These are phyloP conservation scores for Priceomyces haplophilus DNA, from an alignment of 805 yeast species.

Conservation along the genomic window DNA sequence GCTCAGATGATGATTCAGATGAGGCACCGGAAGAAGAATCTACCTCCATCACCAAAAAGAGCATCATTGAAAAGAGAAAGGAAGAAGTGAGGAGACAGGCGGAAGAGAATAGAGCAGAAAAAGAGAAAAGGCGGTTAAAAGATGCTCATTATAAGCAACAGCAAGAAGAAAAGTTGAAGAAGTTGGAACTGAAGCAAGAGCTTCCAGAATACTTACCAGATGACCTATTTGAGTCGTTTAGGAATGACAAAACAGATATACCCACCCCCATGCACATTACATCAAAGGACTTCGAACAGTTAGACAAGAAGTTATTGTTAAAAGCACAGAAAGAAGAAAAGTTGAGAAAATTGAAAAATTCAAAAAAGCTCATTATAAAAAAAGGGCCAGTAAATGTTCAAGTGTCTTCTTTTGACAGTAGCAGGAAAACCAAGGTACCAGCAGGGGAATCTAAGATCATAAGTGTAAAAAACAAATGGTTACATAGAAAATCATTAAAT, in stretches of 20 bases:
- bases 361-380: conserved; percentile 23
- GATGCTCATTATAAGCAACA: conserved; percentile 34
- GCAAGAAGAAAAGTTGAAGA: conserved; percentile 28
- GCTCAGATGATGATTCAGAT: conserved; percentile 16
- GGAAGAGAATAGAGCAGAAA: conserved; percentile 25
- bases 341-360: conserved; percentile 23
- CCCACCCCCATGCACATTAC: conserved; percentile 21
- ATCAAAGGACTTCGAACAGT: conserved; percentile 28
- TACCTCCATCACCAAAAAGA: conserved; percentile 24
- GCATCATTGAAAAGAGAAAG: conserved; percentile 24
- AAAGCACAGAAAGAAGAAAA: conserved; percentile 35
- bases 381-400: conserved; percentile 42
- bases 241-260: conserved; percentile 10
- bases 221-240: conserved; percentile 29
- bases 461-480: conserved; percentile 36
- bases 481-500: conserved; percentile 36
- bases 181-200: conserved; percentile 17
- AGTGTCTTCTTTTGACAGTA: conserved; percentile 23
- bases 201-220: conserved; percentile 44
- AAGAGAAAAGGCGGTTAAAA: conserved; percentile 34
- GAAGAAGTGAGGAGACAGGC: conserved; percentile 20
- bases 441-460: conserved; percentile 32
- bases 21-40: conserved; percentile 47
- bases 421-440: conserved; percentile 27
- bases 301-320: conserved; percentile 24